Base-by-base conservation (phyloP, 2,329 filamentous ascomycete genomes). In the Colletotrichum sp. region DNA sequence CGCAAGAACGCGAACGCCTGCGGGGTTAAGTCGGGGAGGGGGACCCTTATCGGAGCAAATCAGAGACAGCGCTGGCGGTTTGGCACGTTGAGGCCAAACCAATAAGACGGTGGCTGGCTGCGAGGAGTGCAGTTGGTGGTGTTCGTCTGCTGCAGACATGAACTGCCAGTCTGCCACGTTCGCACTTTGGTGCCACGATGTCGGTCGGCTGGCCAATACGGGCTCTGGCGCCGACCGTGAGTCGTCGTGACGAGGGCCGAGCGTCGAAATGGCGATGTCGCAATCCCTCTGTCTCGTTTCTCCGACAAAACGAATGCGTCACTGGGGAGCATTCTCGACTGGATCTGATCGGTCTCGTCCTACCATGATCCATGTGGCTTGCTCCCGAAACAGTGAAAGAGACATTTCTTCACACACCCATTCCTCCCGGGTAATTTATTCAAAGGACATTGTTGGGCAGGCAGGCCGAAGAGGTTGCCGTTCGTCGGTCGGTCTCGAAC, bases 21-120 rank as follows among this genome's bases (percentile, higher is more conserved):
- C 59, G 28, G 52, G 28, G 26, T 72, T 10, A 18, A 52, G 36
- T 52, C 32, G 64, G 52, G 30, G 21, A 59, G 32, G 49, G 26
- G 36, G 28, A 21, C 6, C 21, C 60, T 55, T 66, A 59, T 62
- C 69, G 34, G 18, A 67, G 39, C 63, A 63, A 67, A 32, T 75
- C 36, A 57, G 55, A 34, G 52, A 26, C 34, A 28, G 26, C 52
- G 30, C 16, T 5, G 44, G 44, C 21, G n/a, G 32, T 68, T 55
- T 75, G 62, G 28, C 21, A 24, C n/a, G 12, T 39, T 57, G 26
- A 57, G 73, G 24, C 73, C 69, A 64, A 63, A 21, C 63, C 69
- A 68, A 75, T 72, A n/a, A 55, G 32, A 67, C 28, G 44, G 63
- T 18, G 72, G 62, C 69, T 68, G 69, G 69, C 34, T 59, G 49